A percentile compares a stretch with the other conserved stretches of the same genome.
phyloP scores from a whole-genome alignment of 352 stramenopile species.

The Phytopythium cucurbitacearum region DNA sequence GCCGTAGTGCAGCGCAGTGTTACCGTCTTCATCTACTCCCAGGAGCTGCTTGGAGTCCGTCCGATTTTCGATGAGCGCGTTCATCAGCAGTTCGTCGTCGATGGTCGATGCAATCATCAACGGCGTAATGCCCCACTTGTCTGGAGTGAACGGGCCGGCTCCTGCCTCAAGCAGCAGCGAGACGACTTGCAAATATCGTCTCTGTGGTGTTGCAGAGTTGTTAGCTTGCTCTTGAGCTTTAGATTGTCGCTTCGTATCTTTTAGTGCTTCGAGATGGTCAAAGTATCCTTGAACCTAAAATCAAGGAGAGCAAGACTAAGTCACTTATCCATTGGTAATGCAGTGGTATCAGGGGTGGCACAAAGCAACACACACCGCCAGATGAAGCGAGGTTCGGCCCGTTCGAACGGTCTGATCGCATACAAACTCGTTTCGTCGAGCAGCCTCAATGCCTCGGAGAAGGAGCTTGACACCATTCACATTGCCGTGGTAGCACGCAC shows the following conservation, averaged over 20 bases:
- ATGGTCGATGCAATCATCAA: slow-evolving; percentile 49
- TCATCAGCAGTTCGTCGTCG: slow-evolving; percentile 27
- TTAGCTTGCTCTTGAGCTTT: slow-evolving; percentile 2
- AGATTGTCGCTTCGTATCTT: slow-evolving; percentile 3
- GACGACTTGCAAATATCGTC: slow-evolving; percentile 28
- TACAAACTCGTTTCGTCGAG: slow-evolving; percentile 5
- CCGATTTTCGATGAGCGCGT: slow-evolving; percentile 27
- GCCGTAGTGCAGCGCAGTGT: slow-evolving; percentile 57
- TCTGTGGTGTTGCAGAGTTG: slow-evolving; percentile 8
- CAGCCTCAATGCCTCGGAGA: slow-evolving; percentile 7
- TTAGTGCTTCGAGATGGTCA: slow-evolving; percentile 8
- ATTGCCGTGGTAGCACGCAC: slow-evolving; percentile 28
- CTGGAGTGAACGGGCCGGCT: slow-evolving; percentile 13
- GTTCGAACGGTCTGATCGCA: slow-evolving; percentile 25
- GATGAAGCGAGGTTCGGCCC: slow-evolving; percentile 38
- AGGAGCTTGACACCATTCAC: slow-evolving; percentile 18
- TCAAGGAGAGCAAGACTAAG: neutral
- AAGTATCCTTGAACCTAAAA: slow-evolving; percentile 30
- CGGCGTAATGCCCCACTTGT: slow-evolving; percentile 61
- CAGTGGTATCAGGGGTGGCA: neutral
- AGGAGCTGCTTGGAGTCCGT: slow-evolving; percentile 17
- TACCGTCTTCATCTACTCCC: slow-evolving; percentile 32
- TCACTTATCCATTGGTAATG: neutral
- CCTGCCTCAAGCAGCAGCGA: slow-evolving; percentile 31
- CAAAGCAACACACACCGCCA: slow-evolving; percentile 24